These are phyloP conservation scores for Acacia pycnantha DNA, from an alignment of 331 rosid species.

Conservation along the genomic window DNA sequence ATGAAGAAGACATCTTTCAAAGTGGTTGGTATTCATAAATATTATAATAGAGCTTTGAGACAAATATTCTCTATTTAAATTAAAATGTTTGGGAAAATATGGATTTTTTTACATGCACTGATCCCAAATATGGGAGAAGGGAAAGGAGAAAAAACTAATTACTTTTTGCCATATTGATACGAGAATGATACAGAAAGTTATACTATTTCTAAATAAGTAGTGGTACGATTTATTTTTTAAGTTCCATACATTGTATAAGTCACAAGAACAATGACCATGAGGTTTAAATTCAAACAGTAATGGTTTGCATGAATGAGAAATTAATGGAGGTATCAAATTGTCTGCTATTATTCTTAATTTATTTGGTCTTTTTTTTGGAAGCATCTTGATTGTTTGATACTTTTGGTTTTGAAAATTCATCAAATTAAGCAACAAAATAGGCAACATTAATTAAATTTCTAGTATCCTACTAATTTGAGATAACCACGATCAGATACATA, in stretches of 20 bases:
- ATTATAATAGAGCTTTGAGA: neutral
- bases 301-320: neutral
- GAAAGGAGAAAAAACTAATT: neutral
- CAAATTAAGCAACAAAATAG: neutral
- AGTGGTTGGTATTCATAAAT: neutral
- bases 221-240: neutral
- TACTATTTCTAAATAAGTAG: neutral
- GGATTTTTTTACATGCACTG: neutral
- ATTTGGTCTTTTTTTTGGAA: neutral
- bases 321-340: neutral
- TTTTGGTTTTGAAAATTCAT: neutral
- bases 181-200: neutral
- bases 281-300: neutral
- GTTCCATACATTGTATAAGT: neutral
- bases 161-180: neutral
- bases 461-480: neutral
- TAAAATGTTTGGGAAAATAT: neutral
- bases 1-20: slow-evolving; percentile 11
- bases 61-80: neutral
- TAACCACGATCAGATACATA: neutral
- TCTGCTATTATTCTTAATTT: neutral
- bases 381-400: neutral
- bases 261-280: neutral
- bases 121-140: neutral
- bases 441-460: neutral